Evolutionary conservation across 2,329 filamentous ascomycete species (phyloP), one percentile per base, ranked within the genome.

Genomic region (Ceratocystis huliohia): DNA sequence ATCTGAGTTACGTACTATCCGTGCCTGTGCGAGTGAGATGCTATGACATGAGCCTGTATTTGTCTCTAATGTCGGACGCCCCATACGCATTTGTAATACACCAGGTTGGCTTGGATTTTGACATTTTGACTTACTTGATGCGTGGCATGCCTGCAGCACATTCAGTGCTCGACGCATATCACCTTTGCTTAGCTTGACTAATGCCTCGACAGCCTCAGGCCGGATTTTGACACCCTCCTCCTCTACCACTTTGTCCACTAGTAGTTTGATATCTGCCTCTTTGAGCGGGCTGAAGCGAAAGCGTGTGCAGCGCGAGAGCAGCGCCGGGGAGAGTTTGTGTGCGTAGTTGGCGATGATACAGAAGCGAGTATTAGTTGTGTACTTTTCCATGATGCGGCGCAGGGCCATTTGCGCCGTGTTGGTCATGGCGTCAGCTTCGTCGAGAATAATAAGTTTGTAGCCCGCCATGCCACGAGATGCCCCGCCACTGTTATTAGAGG

Each of bases 351-450:
- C 94, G 71, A 99, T 97, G 74, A 99, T 91, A 78, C 93, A 97
- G 78, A 99, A 99, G 64, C 94, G 83, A 1, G 94, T 96, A 78
- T 99, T 99, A 68, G 89, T 89, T 0, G 94, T 99, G 78, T 99
- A 99, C 78, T 96, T 96, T 74, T 99, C 94, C 94, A 99, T 99
- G 73, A 99, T 97, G 61, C 94, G 82, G 69, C 94, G 84, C 66
- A 99, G 80, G 0, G 94, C 94, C 93, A 99, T 99, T 77, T 99
- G 94, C 5, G 94, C 94, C 0, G 93, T 95, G 65, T 90, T 88
- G n/a, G 94, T 99, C 94, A 99, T 99, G 65, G 94, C 94, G 75
- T 99, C 94, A n/a, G 94, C 94, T 79, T 99, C 94, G 75, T 99
- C 94, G 3, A 99, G 84, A 66, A 99, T 90, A 74, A 99, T 97